Base-by-base conservation (phyloP, 169 alveolate genomes). In the Plasmodium inui region DNA sequence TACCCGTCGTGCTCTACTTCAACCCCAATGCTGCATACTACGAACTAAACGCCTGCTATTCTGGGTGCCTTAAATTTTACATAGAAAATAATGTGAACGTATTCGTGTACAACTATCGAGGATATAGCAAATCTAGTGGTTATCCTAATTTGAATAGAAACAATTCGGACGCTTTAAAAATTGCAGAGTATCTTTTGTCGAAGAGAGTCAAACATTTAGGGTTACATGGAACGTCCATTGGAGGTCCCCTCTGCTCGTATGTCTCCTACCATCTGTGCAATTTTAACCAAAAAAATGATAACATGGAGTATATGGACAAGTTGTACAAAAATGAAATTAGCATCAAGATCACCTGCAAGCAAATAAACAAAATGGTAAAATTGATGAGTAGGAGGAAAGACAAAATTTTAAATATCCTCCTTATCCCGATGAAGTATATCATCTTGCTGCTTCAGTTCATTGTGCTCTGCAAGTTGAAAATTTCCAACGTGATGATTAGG, bases 1-100 rank as follows among this genome's bases (percentile, higher is more conserved):
- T 89, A 32, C 94, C 94, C 9, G 32, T 89, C 12, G 94, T 89
- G 37, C 41, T 89, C 14, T 89, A 89, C 82, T 89, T 89, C 73
- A 89, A 89, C 37, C 94, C 94, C 2, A 89, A 89, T 80, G 94
- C 84, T 14, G 89, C 94, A 1, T 89, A 89, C 72, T 89, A 89
- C 53, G 94, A 89, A 89, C 55, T 80, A 44, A 89, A 89, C 80
- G 94, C 94, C 28, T 89, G 89, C 71, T 78, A 61, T 89, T 79
- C 84, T 4, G 94, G 88, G 53, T 46, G 61, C 1, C 26, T 89
- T 0, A 67, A 89, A n/a, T 89, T 89, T 89, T 89, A 89, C 72
- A 12, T 89, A 70, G 91, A 80, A 81, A 89, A 81, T 32, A 70
- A 81, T 80, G 72, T 89, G 2, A 89, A 89, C 46, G 94, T 89